A percentile compares a stretch with the other conserved stretches of the same genome.
Conservation (phyloP, 2,329 filamentous ascomycete species). For the Diaporthe citrichinensis region DNA sequence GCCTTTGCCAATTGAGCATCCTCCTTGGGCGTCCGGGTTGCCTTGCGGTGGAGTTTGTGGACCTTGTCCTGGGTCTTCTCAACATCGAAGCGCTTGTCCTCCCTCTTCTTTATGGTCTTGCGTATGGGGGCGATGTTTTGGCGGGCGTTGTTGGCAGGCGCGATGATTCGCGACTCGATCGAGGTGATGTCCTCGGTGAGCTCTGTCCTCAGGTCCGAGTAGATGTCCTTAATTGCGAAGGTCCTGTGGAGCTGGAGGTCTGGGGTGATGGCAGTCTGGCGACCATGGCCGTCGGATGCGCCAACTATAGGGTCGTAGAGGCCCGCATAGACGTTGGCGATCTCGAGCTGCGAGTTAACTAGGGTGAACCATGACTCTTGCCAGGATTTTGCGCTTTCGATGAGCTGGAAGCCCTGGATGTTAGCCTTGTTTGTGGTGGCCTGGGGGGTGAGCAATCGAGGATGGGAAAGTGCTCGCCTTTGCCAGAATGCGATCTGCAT, state of each 20-base stretch:
- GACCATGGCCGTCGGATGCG: slow-evolving; percentile 69
- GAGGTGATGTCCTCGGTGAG: slow-evolving; percentile 78
- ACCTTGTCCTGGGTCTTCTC: slow-evolving; percentile 82
- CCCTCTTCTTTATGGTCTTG: slow-evolving; percentile 87
- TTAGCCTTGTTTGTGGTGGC: slow-evolving; percentile 3
- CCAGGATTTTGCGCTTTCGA: slow-evolving; percentile 82
- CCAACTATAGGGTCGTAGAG: slow-evolving; percentile 84
- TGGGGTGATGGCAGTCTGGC: slow-evolving; percentile 72
- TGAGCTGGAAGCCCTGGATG: slow-evolving; percentile 67
- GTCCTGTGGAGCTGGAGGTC: slow-evolving; percentile 74
- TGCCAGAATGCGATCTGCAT: slow-evolving; percentile 81
- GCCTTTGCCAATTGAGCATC: slow-evolving; percentile 79
- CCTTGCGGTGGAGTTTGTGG: slow-evolving; percentile 78
- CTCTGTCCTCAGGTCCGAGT: slow-evolving; percentile 79
- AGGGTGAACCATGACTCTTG: slow-evolving; percentile 84
- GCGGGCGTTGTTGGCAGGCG: slow-evolving; percentile 78
- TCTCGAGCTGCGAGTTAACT: slow-evolving; percentile 76
- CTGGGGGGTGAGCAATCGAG: not conserved
- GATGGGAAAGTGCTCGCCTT: slow-evolving; percentile 64
- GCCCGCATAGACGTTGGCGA: slow-evolving; percentile 77
- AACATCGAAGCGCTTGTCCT: slow-evolving; percentile 85
- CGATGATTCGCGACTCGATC: slow-evolving; percentile 79
- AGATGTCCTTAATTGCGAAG: slow-evolving; percentile 74
- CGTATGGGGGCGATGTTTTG: slow-evolving; percentile 79
- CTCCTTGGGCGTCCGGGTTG: slow-evolving; percentile 79